phyloP scores from a whole-genome alignment of 1,139 yeast genomes.

The Meyerozyma guilliermondii region DNA sequence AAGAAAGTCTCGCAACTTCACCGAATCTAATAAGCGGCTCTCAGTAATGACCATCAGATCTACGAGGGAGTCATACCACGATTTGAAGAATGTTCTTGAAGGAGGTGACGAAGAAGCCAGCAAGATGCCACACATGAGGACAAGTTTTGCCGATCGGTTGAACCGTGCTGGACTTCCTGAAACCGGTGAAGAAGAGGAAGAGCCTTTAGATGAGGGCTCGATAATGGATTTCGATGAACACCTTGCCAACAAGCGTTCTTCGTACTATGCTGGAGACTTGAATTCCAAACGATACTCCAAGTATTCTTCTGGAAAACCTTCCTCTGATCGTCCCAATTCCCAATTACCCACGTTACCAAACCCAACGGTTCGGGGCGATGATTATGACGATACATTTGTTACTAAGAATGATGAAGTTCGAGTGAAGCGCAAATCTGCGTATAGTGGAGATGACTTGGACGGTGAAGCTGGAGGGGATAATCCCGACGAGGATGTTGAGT shows the following conservation, averaged over 20 bases:
- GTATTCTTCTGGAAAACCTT: slow-evolving; percentile 18
- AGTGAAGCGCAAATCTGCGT: slow-evolving; percentile 12
- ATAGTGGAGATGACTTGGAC: not conserved
- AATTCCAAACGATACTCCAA: slow-evolving; percentile 16
- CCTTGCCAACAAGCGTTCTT: slow-evolving; percentile 34
- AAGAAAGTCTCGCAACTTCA: slow-evolving; percentile 58
- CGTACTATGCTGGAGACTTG: slow-evolving; percentile 26
- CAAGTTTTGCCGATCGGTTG: slow-evolving; percentile 42
- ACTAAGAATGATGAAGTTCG: slow-evolving; percentile 25
- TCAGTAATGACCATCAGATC: slow-evolving; percentile 69
- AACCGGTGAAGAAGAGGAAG: slow-evolving; percentile 25
- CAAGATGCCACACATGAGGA: slow-evolving; percentile 29
- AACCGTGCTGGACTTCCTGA: slow-evolving; percentile 32
- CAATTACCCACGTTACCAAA: slow-evolving; percentile 30
- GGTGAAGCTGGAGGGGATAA: slow-evolving; percentile 12
- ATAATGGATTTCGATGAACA: slow-evolving; percentile 42
- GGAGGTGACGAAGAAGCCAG: slow-evolving; percentile 23
- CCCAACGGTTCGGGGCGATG: slow-evolving; percentile 11
- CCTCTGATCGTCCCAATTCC: slow-evolving; percentile 25
- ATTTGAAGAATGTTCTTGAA: slow-evolving; percentile 51
- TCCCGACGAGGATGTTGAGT: slow-evolving; percentile 21
- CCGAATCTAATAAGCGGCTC: slow-evolving; percentile 59
- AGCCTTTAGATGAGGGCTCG: slow-evolving; percentile 33
- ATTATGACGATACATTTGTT: slow-evolving; percentile 32
- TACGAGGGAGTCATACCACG: slow-evolving; percentile 59